phyloP scores from a whole-genome alignment of 768 basidiomycete genomes.

The Collybia sp. region DNA sequence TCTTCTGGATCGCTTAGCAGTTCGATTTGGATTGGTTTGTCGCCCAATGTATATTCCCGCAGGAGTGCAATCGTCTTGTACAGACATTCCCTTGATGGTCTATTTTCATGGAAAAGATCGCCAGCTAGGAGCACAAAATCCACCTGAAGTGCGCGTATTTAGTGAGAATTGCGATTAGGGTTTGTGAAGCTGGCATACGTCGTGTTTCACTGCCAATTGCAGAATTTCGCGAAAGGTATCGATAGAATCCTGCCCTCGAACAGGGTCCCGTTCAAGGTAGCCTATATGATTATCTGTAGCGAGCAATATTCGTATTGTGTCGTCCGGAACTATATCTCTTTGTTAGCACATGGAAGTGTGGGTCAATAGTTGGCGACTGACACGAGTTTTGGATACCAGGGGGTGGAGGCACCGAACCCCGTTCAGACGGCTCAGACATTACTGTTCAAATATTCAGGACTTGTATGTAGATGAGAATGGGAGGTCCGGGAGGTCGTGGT shows the following conservation, averaged over 20 bases:
- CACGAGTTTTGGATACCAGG: slow-evolving; percentile 34
- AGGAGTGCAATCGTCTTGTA: slow-evolving; percentile 87
- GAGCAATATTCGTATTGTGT: slow-evolving; percentile 79
- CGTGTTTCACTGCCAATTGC: slow-evolving; percentile 82
- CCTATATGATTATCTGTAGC: slow-evolving; percentile 98
- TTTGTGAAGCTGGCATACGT: slow-evolving; percentile 45
- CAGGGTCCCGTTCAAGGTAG: slow-evolving; percentile 89
- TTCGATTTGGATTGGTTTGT: slow-evolving; percentile 87
- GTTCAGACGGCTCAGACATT: slow-evolving; percentile 21
- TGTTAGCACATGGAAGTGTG: slow-evolving; percentile 4
- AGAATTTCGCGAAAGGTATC: slow-evolving; percentile 94
- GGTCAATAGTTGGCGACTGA: slow-evolving; percentile 15
- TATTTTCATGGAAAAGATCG: slow-evolving; percentile 97
- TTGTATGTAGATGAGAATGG: not conserved
- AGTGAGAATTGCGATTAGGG: slow-evolving; percentile 1
- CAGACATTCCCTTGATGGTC: slow-evolving; percentile 85
- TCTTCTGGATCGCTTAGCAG: slow-evolving; percentile 90
- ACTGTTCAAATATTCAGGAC: not conserved
- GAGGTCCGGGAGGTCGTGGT: too few relatives aligned
- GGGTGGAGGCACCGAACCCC: slow-evolving; percentile 18
- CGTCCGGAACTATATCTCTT: slow-evolving; percentile 43
- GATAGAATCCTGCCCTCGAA: slow-evolving; percentile 92
- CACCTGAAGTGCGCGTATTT: slow-evolving; percentile 46
- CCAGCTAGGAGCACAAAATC: slow-evolving; percentile 95
- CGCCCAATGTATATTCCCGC: slow-evolving; percentile 85